Evolutionary conservation across 345 rosid genomes (phyloP).

Genomic region (Brassica nigra): DNA sequence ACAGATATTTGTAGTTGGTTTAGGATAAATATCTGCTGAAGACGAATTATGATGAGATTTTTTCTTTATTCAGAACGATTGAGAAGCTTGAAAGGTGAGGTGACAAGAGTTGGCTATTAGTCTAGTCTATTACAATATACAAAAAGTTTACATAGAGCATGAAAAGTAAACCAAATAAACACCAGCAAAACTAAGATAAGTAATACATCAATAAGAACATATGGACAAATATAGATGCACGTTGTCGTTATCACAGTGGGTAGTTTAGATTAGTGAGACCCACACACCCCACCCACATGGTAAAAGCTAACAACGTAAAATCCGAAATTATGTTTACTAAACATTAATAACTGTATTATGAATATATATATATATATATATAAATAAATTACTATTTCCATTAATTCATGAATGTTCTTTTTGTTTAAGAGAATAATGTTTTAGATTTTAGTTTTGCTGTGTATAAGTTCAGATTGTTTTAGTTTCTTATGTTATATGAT

Average conservation of each 20-base stretch:
- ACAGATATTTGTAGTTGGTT: not conserved
- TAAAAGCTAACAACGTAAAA: not conserved
- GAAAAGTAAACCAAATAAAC: conserved; percentile 5
- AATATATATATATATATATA: not conserved
- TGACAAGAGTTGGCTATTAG: not conserved
- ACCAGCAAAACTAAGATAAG: not conserved
- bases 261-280: not conserved
- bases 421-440: not conserved
- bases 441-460: not conserved
- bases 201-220: not conserved
- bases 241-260: not conserved
- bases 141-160: not conserved
- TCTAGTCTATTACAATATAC: not conserved
- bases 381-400: not conserved
- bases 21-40: conserved; percentile 3
- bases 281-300: not conserved
- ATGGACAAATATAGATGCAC: conserved; percentile 13
- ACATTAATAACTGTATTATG: not conserved
- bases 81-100: conserved; percentile 13
- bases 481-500: not conserved
- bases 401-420: not conserved
- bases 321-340: not conserved
- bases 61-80: not conserved
- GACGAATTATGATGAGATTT: not conserved
- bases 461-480: not conserved